Conservation (phyloP, 1,139 yeast species). For the Yamadazyma pseudoaaseri region DNA sequence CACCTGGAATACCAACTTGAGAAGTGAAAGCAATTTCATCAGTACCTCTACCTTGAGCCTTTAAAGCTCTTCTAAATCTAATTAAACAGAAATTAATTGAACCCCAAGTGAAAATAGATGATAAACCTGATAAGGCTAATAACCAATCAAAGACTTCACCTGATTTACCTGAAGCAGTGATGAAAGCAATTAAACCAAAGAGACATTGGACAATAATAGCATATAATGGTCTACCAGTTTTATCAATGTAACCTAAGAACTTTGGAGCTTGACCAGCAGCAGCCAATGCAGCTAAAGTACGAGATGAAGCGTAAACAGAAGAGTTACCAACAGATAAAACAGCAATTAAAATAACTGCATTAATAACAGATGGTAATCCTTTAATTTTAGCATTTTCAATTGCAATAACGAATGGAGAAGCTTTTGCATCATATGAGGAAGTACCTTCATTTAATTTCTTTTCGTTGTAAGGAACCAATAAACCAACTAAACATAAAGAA, state of each 20-base stretch:
- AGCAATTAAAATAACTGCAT: slow-evolving; percentile 45
- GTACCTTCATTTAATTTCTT: slow-evolving; percentile 27
- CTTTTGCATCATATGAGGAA: slow-evolving; percentile 38
- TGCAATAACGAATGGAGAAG: slow-evolving; percentile 51
- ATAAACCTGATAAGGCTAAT: slow-evolving; percentile 77
- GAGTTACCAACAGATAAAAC: slow-evolving; percentile 52
- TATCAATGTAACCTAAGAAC: slow-evolving; percentile 70
- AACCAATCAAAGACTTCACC: slow-evolving; percentile 76
- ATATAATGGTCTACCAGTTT: slow-evolving; percentile 69
- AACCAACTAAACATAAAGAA: slow-evolving; percentile 43
- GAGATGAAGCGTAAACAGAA: slow-evolving; percentile 71
- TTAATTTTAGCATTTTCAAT: slow-evolving; percentile 40
- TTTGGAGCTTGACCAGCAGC: slow-evolving; percentile 81
- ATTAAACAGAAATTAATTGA: slow-evolving; percentile 75
- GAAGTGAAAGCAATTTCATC: slow-evolving; percentile 71
- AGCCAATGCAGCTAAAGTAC: slow-evolving; percentile 80
- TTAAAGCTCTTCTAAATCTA: slow-evolving; percentile 75
- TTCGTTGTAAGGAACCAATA: slow-evolving; percentile 41
- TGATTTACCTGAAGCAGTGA: slow-evolving; percentile 67
- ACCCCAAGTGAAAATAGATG: slow-evolving; percentile 83
- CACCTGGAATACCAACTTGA: slow-evolving; percentile 69
- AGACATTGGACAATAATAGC: slow-evolving; percentile 58
- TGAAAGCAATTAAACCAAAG: slow-evolving; percentile 63
- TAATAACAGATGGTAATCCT: slow-evolving; percentile 48
- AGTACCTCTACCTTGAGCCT: slow-evolving; percentile 58